A percentile compares a stretch with the other conserved stretches of the same genome.
Conservation (phyloP, 331 rosid genomes). For the Pyrus hybrid region DNA sequence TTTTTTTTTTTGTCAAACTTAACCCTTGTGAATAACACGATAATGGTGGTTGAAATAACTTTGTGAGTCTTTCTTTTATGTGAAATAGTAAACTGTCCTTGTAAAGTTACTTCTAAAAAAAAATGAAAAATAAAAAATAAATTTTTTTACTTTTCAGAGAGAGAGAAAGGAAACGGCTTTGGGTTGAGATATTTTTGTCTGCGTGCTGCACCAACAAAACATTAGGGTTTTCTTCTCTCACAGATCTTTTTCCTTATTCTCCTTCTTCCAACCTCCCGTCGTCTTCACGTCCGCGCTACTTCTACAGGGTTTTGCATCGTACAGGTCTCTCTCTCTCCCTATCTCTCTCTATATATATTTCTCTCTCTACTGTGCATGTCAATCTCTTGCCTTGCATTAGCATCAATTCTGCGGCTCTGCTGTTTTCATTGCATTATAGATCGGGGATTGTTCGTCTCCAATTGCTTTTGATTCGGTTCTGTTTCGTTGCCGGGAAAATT, state of each 20-base stretch:
- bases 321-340: neutral
- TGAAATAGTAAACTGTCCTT: rapidly evolving
- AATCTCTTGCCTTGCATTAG: neutral
- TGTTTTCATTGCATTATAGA: slow-evolving; percentile 7
- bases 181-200: slow-evolving; percentile 20
- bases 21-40: rapidly evolving
- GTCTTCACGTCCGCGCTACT: slow-evolving; percentile 5
- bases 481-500: neutral
- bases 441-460: neutral
- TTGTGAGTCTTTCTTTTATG: no score
- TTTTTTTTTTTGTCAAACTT: no score
- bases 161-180: neutral
- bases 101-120: no score
- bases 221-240: slow-evolving; percentile 12
- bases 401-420: neutral
- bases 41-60: rapidly evolving
- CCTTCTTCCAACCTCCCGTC: neutral
- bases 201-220: neutral
- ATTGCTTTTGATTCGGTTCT: neutral
- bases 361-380: neutral
- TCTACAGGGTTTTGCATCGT: neutral
- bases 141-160: no score
- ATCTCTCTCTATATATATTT: neutral
- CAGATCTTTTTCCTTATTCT: neutral
- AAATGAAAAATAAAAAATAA: no score